A percentile compares a stretch with the other conserved stretches of the same genome.
phyloP scores from a whole-genome alignment of 768 basidiomycete genomes.

The Saitozyma sp. region DNA sequence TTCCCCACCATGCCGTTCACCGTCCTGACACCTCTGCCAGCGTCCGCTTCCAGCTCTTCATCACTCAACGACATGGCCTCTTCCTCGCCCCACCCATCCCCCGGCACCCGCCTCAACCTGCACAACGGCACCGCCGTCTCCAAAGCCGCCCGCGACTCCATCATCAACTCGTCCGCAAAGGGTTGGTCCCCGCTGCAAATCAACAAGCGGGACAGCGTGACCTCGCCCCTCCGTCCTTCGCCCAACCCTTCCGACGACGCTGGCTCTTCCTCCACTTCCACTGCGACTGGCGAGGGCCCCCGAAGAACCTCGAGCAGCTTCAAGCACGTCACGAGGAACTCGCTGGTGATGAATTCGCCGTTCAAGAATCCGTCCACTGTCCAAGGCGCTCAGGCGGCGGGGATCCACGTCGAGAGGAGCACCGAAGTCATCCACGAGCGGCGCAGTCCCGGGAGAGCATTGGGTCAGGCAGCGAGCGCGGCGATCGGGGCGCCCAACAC shows the following conservation, averaged over 20 bases:
- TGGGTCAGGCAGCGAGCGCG: slow-evolving; percentile 29
- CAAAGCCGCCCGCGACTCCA: slow-evolving; percentile 39
- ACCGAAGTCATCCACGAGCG: slow-evolving; percentile 42
- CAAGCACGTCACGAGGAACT: slow-evolving; percentile 53
- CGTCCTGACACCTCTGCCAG: slow-evolving; percentile 13
- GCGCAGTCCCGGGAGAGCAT: slow-evolving; percentile 8
- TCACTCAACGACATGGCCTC: slow-evolving; percentile 3
- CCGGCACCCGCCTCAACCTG: slow-evolving; percentile 3
- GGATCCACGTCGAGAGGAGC: slow-evolving; percentile 18
- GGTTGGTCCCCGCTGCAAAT: slow-evolving; percentile 52
- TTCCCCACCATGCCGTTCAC: slow-evolving; percentile 9
- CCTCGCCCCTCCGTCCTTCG: slow-evolving; percentile 37
- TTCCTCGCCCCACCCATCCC: slow-evolving; percentile 9
- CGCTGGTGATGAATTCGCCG: slow-evolving; percentile 51
- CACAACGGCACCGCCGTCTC: slow-evolving; percentile 5
- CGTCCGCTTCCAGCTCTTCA: not conserved
- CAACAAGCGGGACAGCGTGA: slow-evolving; percentile 41
- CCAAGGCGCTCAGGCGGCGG: slow-evolving; percentile 38
- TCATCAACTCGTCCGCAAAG: slow-evolving; percentile 51
- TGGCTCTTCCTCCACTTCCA: slow-evolving; percentile 10
- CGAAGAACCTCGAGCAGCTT: slow-evolving; percentile 50
- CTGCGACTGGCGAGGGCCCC: slow-evolving; percentile 20
- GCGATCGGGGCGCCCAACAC: slow-evolving; percentile 34
- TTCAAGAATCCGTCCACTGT: slow-evolving; percentile 47
- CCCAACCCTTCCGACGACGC: slow-evolving; percentile 12